Conservation (phyloP, 345 rosid species). For the Hibiscus mutabilis region DNA sequence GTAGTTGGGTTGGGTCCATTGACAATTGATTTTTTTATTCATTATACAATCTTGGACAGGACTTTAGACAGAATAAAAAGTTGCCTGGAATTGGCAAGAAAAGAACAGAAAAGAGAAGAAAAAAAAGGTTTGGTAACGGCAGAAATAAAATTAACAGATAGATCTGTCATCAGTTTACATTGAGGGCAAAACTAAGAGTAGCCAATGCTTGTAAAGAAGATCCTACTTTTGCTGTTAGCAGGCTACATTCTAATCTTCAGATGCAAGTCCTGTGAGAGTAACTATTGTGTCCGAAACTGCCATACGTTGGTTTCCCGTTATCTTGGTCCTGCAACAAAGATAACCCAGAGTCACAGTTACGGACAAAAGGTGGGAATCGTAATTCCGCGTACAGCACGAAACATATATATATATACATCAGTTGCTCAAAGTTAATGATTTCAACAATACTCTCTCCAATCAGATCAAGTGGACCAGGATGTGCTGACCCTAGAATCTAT, state of each 20-base stretch:
- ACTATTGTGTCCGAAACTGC: conserved; percentile 33
- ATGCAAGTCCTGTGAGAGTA: conserved; percentile 45
- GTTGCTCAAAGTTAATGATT: neutral
- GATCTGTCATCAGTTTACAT: neutral
- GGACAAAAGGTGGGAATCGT: neutral
- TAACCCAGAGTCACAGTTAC: neutral
- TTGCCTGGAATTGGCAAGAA: neutral
- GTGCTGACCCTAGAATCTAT: neutral
- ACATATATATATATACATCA: too few species aligned
- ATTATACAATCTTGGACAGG: neutral
- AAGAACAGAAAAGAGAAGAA: neutral
- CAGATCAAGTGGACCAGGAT: neutral
- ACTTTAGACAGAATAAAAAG: neutral
- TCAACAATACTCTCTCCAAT: neutral
- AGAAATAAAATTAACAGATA: neutral
- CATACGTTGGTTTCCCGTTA: conserved; percentile 30
- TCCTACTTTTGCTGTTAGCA: conserved; percentile 5
- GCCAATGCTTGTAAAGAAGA: neutral
- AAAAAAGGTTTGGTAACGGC: neutral
- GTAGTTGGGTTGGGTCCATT: neutral
- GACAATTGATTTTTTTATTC: neutral
- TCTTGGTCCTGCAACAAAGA: conserved; percentile 42
- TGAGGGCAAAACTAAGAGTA: neutral
- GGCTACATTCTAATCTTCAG: conserved; percentile 15
- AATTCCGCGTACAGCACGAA: neutral